phyloP scores from a whole-genome alignment of 176 grass and related monocot species.

The Avena atlantica region DNA sequence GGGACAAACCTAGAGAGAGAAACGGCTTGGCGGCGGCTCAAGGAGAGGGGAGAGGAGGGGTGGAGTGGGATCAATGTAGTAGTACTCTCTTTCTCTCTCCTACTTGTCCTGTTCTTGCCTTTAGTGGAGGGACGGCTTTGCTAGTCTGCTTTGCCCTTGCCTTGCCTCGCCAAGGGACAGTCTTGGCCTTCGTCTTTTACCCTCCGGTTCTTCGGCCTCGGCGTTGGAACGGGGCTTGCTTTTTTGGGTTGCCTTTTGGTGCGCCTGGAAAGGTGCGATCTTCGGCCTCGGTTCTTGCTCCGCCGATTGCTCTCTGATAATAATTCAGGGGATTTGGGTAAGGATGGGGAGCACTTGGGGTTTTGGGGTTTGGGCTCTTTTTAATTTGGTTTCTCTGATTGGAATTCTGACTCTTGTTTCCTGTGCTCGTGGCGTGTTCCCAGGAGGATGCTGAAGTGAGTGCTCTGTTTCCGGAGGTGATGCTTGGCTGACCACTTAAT shows the following conservation, averaged over 20 bases:
- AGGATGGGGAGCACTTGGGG: background rate
- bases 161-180: background rate
- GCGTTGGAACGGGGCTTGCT: conserved; percentile 3
- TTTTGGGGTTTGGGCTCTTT: conserved; percentile 35
- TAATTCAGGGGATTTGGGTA: background rate
- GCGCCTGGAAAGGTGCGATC: conserved; percentile 18
- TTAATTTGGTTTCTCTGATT: conserved; percentile 34
- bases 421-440: background rate
- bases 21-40: conserved; percentile 3
- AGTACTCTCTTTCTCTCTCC: background rate
- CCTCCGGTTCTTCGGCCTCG: conserved; percentile 14
- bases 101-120: conserved; percentile 14
- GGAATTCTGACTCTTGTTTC: conserved; percentile 27
- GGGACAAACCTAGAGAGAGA: conserved; percentile 22
- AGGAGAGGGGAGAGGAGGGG: background rate
- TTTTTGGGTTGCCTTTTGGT: background rate
- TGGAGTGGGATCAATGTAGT: background rate
- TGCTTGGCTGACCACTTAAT: background rate
- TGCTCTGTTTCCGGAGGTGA: background rate
- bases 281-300: conserved; percentile 25
- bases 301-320: background rate
- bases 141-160: background rate
- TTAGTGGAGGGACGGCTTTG: conserved; percentile 22
- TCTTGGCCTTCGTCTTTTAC: conserved; percentile 34
- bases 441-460: conserved; percentile 3